These are phyloP conservation scores for Batkoa obscura DNA, from an alignment of 371 early-diverging fungal species.

Conservation along the genomic window DNA sequence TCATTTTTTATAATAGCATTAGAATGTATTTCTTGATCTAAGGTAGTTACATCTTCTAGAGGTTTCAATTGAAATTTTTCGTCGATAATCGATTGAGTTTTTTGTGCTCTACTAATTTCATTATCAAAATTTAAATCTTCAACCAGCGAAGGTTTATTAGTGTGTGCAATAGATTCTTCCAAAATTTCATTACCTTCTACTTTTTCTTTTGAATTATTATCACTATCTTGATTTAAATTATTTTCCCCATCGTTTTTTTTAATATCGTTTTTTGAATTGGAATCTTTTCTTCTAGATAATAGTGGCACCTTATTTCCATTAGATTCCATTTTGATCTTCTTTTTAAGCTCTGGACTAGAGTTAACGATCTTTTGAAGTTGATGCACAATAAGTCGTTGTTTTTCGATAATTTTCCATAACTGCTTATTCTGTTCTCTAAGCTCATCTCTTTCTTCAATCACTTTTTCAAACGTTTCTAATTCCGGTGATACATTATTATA, in stretches of 20 bases:
- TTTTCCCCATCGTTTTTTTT: no score
- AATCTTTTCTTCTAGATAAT: neutral
- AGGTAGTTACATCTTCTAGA: neutral
- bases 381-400: conserved; percentile 64
- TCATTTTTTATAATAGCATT: no score
- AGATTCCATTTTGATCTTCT: neutral
- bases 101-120: neutral
- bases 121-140: neutral
- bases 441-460: conserved; percentile 33
- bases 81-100: neutral
- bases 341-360: neutral
- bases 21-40: no score
- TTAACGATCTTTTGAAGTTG: conserved; percentile 21
- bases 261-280: neutral
- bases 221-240: neutral
- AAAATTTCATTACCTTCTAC: no score
- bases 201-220: no score
- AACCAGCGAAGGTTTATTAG: neutral
- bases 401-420: conserved; percentile 78
- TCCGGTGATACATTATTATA: neutral
- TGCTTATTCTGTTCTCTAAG: conserved; percentile 60
- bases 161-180: neutral
- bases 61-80: neutral
- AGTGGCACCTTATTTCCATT: neutral
- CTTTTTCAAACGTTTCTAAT: conserved; percentile 8